Conservation (phyloP, 805 yeast species). For the Metschnikowia continentalis region DNA sequence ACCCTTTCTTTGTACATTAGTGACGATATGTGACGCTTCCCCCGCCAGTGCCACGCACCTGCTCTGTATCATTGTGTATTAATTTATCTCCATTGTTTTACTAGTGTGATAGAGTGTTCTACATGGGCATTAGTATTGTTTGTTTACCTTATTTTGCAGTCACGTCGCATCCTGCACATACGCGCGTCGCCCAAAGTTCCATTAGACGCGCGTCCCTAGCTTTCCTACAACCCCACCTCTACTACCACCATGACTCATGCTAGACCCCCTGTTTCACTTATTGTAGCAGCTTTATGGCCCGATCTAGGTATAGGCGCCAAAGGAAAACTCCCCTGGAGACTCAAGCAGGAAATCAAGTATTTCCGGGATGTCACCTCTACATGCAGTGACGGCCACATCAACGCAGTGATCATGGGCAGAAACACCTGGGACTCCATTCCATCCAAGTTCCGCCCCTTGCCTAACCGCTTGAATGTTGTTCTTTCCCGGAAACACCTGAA, state of each 20-base stretch:
- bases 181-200: background rate
- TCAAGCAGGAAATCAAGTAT: conserved; percentile 79
- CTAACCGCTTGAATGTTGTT: conserved; percentile 69
- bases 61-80: conserved; percentile 2
- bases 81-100: background rate
- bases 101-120: background rate
- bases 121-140: background rate
- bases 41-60: background rate
- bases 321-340: conserved; percentile 84
- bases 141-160: conserved; percentile 3
- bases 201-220: background rate
- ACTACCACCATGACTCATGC: conserved; percentile 3
- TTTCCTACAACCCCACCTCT: background rate
- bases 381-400: conserved; percentile 34
- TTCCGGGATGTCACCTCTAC: conserved; percentile 69
- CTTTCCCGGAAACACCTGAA: conserved; percentile 48
- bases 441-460: conserved; percentile 72
- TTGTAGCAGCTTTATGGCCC: conserved; percentile 86
- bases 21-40: background rate
- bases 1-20: conserved; percentile 13
- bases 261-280: conserved; percentile 37
- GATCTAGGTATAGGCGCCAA: conserved; percentile 77
- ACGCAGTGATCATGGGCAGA: conserved; percentile 94
- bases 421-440: conserved; percentile 97
- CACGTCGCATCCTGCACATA: conserved; percentile 3